phyloP scores from a whole-genome alignment of 257 asterid species.

The Plectranthus barbatus region DNA sequence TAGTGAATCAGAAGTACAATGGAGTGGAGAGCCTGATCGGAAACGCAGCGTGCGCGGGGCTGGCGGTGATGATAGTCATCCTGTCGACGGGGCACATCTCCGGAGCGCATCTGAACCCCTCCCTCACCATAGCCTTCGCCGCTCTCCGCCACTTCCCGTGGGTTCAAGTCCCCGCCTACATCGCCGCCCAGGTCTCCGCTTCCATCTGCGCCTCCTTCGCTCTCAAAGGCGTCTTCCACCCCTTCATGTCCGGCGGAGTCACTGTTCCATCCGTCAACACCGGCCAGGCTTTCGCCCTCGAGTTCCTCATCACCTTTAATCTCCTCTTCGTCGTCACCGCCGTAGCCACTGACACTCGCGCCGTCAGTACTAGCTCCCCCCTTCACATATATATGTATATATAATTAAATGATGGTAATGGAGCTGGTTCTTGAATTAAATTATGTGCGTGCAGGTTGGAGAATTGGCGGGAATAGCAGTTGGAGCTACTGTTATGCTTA shows the following conservation, averaged over 20 bases:
- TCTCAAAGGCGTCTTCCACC: constrained; percentile 71
- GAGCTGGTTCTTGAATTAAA: too few relatives aligned
- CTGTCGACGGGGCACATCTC: constrained; percentile 89
- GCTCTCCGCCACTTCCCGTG: constrained; percentile 88
- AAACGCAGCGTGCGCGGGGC: constrained; percentile 73
- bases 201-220: constrained; percentile 89
- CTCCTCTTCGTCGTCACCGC: constrained; percentile 86
- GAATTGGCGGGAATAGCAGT: constrained; percentile 78
- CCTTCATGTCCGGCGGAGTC: constrained; percentile 84
- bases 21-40: constrained; percentile 73
- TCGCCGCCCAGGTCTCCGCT: constrained; percentile 74
- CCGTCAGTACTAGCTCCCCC: constrained; percentile 7
- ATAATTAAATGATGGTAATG: too few relatives aligned
- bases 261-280: constrained; percentile 63
- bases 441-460: constrained; percentile 22
- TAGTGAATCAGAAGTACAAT: constrained; percentile 72
- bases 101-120: constrained; percentile 88
- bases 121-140: constrained; percentile 82
- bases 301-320: constrained; percentile 72
- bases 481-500: constrained; percentile 84
- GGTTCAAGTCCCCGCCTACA: constrained; percentile 81
- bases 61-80: constrained; percentile 83
- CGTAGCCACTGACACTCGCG: constrained; percentile 87
- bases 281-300: constrained; percentile 85
- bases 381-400: too few relatives aligned